Percentiles rank a stretch among this genome's conserved stretches.
Conservation (phyloP, 1,139 yeast genomes). For the Suhomyces bribrorum region DNA sequence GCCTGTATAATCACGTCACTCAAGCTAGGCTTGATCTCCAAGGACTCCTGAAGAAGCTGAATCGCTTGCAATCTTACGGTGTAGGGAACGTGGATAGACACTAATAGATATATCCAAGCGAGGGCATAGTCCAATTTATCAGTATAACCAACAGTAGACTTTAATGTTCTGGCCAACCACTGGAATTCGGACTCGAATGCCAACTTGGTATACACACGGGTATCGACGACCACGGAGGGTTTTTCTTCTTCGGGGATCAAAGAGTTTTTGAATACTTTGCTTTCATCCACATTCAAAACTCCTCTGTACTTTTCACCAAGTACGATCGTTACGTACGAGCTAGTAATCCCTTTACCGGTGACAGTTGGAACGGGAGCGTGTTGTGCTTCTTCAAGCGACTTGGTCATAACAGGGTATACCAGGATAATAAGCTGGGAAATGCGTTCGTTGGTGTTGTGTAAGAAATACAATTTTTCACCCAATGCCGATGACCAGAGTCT, state of each 20-base stretch:
- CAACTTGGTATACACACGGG: slow-evolving; percentile 53
- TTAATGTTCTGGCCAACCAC: slow-evolving; percentile 56
- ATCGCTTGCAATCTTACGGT: slow-evolving; percentile 34
- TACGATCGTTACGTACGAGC: slow-evolving; percentile 46
- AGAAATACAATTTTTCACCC: slow-evolving; percentile 29
- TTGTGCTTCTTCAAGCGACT: slow-evolving; percentile 45
- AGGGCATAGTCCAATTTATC: slow-evolving; percentile 23
- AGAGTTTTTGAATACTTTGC: slow-evolving; percentile 24
- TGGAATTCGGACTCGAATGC: slow-evolving; percentile 40
- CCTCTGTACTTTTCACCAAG: slow-evolving; percentile 12
- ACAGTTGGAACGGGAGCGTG: slow-evolving; percentile 52
- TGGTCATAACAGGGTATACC: slow-evolving; percentile 32
- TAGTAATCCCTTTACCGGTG: slow-evolving; percentile 49
- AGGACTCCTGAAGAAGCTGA: slow-evolving; percentile 25
- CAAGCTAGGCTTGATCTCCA: slow-evolving; percentile 18
- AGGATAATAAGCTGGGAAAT: slow-evolving; percentile 16
- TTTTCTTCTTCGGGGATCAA: slow-evolving; percentile 36
- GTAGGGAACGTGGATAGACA: slow-evolving; percentile 39
- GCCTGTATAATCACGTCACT: slow-evolving; percentile 20
- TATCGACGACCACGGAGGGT: slow-evolving; percentile 45
- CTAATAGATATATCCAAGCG: slow-evolving; percentile 46
- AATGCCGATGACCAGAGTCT: slow-evolving; percentile 67
- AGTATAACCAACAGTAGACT: slow-evolving; percentile 16
- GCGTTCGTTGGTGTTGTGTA: slow-evolving; percentile 3
- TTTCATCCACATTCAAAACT: slow-evolving; percentile 14